Conservation (phyloP, 2,329 filamentous ascomycete genomes). For the Kalmusia sp. region DNA sequence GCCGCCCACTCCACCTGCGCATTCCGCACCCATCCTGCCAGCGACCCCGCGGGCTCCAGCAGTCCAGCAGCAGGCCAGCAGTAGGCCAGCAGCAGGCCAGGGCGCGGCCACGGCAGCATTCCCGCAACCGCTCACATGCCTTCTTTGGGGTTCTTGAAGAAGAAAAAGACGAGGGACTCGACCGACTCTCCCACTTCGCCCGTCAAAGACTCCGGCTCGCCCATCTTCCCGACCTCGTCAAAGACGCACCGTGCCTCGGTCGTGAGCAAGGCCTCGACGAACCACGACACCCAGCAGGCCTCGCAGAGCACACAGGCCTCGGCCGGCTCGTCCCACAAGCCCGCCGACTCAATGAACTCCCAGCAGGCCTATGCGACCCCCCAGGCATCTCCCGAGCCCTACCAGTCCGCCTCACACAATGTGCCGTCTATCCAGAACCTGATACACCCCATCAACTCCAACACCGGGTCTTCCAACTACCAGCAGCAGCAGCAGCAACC, state of each 20-base stretch:
- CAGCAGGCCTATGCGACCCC: constrained; percentile 40
- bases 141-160: constrained; percentile 95
- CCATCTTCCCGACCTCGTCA: constrained; percentile 42
- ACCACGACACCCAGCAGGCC: constrained; percentile 17
- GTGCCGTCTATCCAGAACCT: constrained; percentile 83
- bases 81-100: constrained; percentile 23
- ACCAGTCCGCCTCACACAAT: constrained; percentile 65
- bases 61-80: constrained; percentile 22
- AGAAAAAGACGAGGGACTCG: constrained; percentile 96
- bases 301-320: constrained; percentile 19
- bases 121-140: constrained; percentile 70
- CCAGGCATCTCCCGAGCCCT: constrained; percentile 39
- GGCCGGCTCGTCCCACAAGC: constrained; percentile 35
- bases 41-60: constrained; percentile 11
- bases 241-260: constrained; percentile 27
- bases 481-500: constrained; percentile 20
- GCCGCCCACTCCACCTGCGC: constrained; percentile 29
- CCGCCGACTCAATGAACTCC: constrained; percentile 51
- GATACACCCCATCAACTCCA: constrained; percentile 67
- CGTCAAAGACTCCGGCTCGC: constrained; percentile 63
- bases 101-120: constrained; percentile 30
- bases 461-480: constrained; percentile 33
- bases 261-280: constrained; percentile 36
- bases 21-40: constrained; percentile 21
- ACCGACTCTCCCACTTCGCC: constrained; percentile 71